Percentiles rank a stretch among this genome's conserved stretches.
These are phyloP conservation scores for Ambrosiella cleistominuta DNA, from an alignment of 2,329 filamentous ascomycete genomes.

Conservation along the genomic window DNA sequence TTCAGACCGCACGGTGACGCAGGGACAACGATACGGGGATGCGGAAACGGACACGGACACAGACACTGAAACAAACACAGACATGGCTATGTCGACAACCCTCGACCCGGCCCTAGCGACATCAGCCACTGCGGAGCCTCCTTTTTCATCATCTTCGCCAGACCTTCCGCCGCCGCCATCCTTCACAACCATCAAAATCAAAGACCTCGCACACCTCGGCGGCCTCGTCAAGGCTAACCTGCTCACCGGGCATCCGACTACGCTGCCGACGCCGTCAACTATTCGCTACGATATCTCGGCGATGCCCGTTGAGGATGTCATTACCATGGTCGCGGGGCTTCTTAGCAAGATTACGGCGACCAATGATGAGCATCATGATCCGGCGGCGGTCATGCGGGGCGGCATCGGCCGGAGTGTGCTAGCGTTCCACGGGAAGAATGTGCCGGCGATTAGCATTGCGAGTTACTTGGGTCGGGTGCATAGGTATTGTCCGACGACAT, in stretches of 20 bases:
- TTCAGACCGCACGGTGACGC: no score
- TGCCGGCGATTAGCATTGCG: conserved; percentile 88
- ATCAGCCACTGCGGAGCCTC: no score
- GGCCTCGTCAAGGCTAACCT: conserved; percentile 68
- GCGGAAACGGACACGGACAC: no score
- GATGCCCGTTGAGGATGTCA: conserved; percentile 94
- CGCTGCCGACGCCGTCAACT: conserved; percentile 23
- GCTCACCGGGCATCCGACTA: conserved; percentile 26
- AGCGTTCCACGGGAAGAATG: conserved; percentile 95
- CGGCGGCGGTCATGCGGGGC: conserved; percentile 28
- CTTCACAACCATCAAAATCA: conserved; percentile 17
- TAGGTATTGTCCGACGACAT: conserved; percentile 97
- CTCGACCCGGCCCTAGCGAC: no score
- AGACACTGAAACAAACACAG: no score
- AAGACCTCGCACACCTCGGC: conserved; percentile 80
- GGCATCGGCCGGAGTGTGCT: conserved; percentile 48
- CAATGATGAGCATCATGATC: conserved; percentile 87
- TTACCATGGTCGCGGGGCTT: conserved; percentile 95
- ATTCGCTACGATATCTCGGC: conserved; percentile 79
- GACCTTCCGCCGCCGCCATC: no score
- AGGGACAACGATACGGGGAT: no score
- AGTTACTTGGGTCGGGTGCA: conserved; percentile 94
- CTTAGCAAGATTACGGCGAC: conserved; percentile 94
- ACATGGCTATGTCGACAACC: no score
- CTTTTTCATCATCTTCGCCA: no score